Percentiles rank a stretch among this genome's conserved stretches.
Evolutionary conservation across 176 grass and related monocot species (phyloP).

Genomic region (Hsuehochloa calcarea): DNA sequence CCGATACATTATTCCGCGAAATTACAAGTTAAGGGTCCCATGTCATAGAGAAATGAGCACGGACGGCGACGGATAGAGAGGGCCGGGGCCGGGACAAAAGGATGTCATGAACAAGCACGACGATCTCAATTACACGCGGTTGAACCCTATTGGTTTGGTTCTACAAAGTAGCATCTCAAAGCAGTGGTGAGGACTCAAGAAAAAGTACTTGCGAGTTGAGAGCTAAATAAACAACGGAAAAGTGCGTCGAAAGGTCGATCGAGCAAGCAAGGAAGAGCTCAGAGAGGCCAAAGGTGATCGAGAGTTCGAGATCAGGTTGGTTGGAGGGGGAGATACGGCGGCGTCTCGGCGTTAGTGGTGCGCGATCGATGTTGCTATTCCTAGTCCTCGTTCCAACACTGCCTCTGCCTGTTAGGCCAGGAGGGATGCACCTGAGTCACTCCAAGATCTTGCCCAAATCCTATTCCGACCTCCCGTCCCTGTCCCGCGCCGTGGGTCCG

Average conservation of each 20-base stretch:
- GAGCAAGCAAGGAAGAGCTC: not conserved
- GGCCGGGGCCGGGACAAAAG: not conserved
- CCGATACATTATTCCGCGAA: not conserved
- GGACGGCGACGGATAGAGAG: not conserved
- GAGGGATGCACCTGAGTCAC: constrained; percentile 39
- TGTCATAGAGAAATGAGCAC: not conserved
- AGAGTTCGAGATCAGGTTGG: constrained; percentile 1
- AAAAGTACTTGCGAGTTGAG: not conserved
- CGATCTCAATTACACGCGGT: not conserved
- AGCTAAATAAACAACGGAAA: not conserved
- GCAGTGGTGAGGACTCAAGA: not conserved
- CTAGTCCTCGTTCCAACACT: constrained; percentile 30
- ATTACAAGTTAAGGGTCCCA: not conserved
- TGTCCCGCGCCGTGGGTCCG: not conserved
- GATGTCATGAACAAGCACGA: not conserved
- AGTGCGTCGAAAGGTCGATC: not conserved
- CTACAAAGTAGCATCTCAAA: not conserved
- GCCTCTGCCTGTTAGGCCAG: not conserved
- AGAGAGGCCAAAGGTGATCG: not conserved
- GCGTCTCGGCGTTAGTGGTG: not conserved
- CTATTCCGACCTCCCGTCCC: not conserved
- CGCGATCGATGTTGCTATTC: constrained; percentile 11
- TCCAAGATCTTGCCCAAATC: constrained; percentile 45
- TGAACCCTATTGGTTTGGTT: not conserved
- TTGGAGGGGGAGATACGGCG: constrained; percentile 39